Base-by-base conservation (phyloP, 129 eudicot species). In the Daucus carota region DNA sequence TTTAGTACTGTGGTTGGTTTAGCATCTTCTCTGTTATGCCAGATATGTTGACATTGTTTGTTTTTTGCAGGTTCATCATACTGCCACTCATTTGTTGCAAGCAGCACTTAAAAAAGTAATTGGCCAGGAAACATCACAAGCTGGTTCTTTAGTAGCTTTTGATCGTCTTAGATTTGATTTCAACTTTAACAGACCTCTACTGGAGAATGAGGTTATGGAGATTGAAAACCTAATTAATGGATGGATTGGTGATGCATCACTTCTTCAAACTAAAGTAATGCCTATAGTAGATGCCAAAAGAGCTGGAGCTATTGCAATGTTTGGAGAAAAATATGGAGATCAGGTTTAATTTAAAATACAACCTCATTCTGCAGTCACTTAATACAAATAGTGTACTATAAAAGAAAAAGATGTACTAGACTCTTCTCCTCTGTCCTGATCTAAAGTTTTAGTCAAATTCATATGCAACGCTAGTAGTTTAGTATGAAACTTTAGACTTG, bases 121-220 rank as follows among this genome's bases (percentile, higher is more conserved):
- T 78, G 99, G 99, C 43, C 80, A 89, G 77, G 99, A 94, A 76
- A 91, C 97, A 28, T 94, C 99, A 60, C 99, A 94, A 83, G 99
- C 99, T 71, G 99, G 99, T 78, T 94, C 99, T 13, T 80, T 94
- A 83, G 99, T 94, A 81, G 96, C 97, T 40, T 94, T 94, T 85
- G 98, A 94, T 50, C 96, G 98, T 48, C 93, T 94, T 38, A 91
- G 98, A 80, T 94, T 94, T 82, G 98, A 94, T 83, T 94, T 94
- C 87, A 91, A 91, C 79, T 94, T 91, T 83, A 90, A 94, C 54
- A 81, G 97, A 44, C 85, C 93, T 71, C 89, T 94, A 82, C 84
- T 73, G 52, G 96, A 91, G 46, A 80, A 86, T 32, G 99, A 94
- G 86, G 74, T 94, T 67, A 73, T 78, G 69, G 90, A 86, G 83